Evolutionary conservation across 176 grass and related monocot species (phyloP).

Genomic region (Oryza punctata): DNA sequence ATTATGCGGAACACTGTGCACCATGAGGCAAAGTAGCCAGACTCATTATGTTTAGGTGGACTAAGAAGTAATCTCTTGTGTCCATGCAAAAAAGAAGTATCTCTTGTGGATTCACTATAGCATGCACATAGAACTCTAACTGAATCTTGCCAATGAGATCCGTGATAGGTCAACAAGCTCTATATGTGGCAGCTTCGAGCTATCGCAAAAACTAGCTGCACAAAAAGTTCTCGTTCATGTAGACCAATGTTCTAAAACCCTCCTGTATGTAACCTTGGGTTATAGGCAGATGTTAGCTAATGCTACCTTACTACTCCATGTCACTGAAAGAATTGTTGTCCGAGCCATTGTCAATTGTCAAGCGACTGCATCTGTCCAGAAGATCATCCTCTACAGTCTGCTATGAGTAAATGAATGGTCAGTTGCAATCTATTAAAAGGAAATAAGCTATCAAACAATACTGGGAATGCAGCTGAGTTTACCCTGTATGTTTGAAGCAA

Average conservation of each 20-base stretch:
- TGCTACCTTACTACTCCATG: constrained; percentile 34
- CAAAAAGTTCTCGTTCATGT: constrained; percentile 12
- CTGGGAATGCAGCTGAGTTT: constrained; percentile 7
- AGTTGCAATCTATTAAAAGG: neutral
- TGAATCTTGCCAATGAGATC: constrained; percentile 25
- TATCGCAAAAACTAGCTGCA: constrained; percentile 41
- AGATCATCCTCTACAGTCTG: constrained; percentile 63
- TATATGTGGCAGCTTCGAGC: constrained; percentile 24
- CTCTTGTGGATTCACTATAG: constrained; percentile 8
- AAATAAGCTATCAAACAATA: neutral
- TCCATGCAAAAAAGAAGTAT: too few relatives aligned
- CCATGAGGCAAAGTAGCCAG: neutral
- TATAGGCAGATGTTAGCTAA: constrained; percentile 25
- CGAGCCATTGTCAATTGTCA: constrained; percentile 36
- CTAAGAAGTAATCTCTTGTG: neutral
- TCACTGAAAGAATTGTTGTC: constrained; percentile 17
- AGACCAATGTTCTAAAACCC: constrained; percentile 36
- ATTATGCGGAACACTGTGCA: neutral
- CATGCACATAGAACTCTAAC: neutral
- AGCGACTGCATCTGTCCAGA: constrained; percentile 47
- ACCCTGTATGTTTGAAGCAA: constrained; percentile 65
- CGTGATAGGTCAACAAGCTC: neutral
- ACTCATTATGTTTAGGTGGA: constrained; percentile 8
- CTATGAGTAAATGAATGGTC: neutral
- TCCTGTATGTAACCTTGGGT: constrained; percentile 43